Percentiles rank a stretch among this genome's conserved stretches.
Evolutionary conservation across 345 rosid species (phyloP).

Genomic region (Barbarea vulgaris): DNA sequence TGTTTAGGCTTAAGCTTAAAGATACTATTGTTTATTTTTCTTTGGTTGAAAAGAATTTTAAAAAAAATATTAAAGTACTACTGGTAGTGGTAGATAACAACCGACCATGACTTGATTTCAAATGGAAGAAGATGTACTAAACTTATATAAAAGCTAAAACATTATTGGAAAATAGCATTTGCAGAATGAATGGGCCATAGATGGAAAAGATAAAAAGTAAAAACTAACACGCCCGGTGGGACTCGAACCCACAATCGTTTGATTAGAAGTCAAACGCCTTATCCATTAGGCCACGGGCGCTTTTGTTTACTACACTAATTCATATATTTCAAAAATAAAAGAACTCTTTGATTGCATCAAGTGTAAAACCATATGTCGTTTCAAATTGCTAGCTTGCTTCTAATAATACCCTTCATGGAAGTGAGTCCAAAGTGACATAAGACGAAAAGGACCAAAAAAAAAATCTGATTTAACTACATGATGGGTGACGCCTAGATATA

Average conservation of each 20-base stretch:
- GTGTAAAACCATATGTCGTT: background rate
- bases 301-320: background rate
- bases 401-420: background rate
- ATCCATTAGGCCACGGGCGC: constrained; percentile 83
- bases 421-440: too few species aligned
- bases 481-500: background rate
- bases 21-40: background rate
- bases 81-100: background rate
- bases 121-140: background rate
- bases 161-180: background rate
- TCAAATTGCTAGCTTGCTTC: background rate
- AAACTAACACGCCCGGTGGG: constrained; percentile 59
- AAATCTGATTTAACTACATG: background rate
- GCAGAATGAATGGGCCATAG: too few species aligned
- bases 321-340: background rate
- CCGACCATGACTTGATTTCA: background rate
- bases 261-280: constrained; percentile 87
- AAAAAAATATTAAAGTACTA: too few species aligned
- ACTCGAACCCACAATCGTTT: constrained; percentile 90
- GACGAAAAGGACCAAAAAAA: background rate
- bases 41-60: background rate
- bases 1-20: background rate
- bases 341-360: background rate
- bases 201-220: background rate
- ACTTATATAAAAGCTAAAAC: background rate